Evolutionary conservation across 805 yeast genomes (phyloP), one percentile per base, ranked within the genome.

Genomic region (Torulaspora microellipsoides): DNA sequence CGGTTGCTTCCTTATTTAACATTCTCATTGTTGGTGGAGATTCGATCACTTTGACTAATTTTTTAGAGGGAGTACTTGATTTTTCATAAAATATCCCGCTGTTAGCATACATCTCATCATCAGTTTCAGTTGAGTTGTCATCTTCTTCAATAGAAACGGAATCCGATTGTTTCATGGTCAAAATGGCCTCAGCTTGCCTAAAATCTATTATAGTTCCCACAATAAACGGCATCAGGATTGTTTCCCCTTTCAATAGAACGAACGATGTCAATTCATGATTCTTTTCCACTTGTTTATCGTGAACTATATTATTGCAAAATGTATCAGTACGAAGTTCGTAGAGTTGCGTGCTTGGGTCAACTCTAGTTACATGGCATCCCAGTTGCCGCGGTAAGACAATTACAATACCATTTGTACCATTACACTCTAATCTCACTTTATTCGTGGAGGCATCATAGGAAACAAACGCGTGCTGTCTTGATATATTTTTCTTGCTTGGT

Each of bases 351-450:
- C 50, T 45, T 5, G 51, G 31, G 36, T 56, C 36, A 8, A 44
- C 48, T 28, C 43, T 47, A 6, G 58, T 38, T 28, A 56, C 53
- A n/a, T 66, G 65, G 34, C 71, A 71, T 13, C 61, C 52, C 10
- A 70, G 51, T 14, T 56, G 53, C 14, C 61, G 65, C 0, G 95
- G 93, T 32, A 87, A 75, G 4, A 76, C 70, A 14, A 89, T 75
- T 8, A 76, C 73, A 39, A 85, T 67, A 9, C 97, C 96, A 62
- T 91, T 91, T 66, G 80, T 76, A 3, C 98, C 97, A 42, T 79
- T 62, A 63, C 97, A 91, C 35, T 75, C 75, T 39, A 91, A 60
- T 12, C 66, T 68, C 35, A 87, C 61, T 36, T 69, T 54, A 28
- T 75, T 67, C 9, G 61, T 60, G 3, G 56, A 58, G 1, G 68